Conservation (phyloP, 495 filamentous ascomycete genomes). For the Annulohypoxylon nitens region DNA sequence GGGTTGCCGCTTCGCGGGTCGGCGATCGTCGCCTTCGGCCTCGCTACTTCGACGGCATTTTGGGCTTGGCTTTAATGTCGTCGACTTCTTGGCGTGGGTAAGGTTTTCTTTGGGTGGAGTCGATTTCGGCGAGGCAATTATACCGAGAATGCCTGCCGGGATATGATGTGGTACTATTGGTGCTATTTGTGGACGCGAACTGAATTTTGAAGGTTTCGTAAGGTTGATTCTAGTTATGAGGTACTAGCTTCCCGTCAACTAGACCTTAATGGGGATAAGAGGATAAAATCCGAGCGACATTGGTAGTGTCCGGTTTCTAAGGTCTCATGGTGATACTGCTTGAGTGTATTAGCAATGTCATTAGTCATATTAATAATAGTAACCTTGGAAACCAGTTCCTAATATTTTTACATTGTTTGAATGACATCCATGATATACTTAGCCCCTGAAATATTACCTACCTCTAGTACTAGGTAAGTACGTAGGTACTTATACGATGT, state of each 20-base stretch:
- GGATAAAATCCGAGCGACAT: background rate
- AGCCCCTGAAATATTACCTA: background rate
- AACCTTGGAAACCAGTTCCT: background rate
- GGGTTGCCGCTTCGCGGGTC: constrained; percentile 3
- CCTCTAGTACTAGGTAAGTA: background rate
- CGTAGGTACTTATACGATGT: background rate
- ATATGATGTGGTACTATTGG: background rate
- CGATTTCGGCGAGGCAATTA: background rate
- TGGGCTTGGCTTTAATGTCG: background rate
- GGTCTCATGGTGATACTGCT: background rate
- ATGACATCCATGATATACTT: background rate
- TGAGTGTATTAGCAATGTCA: too few relatives aligned
- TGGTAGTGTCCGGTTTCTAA: background rate
- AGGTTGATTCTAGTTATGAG: background rate
- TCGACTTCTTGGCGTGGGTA: background rate
- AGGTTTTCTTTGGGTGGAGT: background rate
- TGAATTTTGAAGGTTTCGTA: background rate
- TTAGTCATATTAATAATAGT: background rate
- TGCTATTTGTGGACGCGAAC: background rate
- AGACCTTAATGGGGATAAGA: background rate
- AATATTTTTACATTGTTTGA: background rate
- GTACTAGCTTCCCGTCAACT: background rate
- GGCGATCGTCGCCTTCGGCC: background rate
- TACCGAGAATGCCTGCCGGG: background rate
- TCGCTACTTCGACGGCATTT: background rate